Evolutionary conservation across 768 basidiomycete species (phyloP).

Genomic region (Xanthoconium purpureum): DNA sequence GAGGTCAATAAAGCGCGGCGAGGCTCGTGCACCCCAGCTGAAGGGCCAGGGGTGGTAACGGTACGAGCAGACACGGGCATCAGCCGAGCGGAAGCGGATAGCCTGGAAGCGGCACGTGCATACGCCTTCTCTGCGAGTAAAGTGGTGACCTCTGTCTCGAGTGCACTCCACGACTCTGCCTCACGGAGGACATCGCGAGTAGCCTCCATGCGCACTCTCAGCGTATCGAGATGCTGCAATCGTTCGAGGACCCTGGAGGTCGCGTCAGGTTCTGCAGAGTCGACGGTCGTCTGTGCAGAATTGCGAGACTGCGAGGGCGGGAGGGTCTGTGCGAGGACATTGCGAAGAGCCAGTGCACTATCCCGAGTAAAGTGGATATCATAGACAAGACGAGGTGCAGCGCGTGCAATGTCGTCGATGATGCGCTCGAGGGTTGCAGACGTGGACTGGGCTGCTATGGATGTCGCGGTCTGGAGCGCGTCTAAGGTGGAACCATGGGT

Average conservation of each 20-base stretch:
- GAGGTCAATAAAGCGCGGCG: conserved; percentile 84
- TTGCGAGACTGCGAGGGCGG: conserved; percentile 27
- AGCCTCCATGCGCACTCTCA: conserved; percentile 85
- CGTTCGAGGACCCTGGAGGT: conserved; percentile 70
- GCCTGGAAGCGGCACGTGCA: conserved; percentile 85
- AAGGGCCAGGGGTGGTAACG: conserved; percentile 45
- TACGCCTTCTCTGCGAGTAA: conserved; percentile 79
- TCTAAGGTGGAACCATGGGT: conserved; percentile 73
- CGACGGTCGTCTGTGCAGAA: background rate
- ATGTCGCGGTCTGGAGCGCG: conserved; percentile 72
- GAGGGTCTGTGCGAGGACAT: conserved; percentile 53
- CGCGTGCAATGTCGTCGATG: conserved; percentile 90
- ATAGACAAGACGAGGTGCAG: conserved; percentile 87
- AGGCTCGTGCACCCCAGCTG: conserved; percentile 56
- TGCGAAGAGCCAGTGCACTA: conserved; percentile 74
- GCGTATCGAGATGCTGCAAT: conserved; percentile 76
- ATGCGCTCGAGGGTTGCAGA: conserved; percentile 80
- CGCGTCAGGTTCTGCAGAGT: conserved; percentile 30
- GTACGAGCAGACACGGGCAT: conserved; percentile 94
- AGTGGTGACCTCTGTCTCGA: conserved; percentile 88
- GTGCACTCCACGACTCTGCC: conserved; percentile 94
- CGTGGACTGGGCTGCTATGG: conserved; percentile 86
- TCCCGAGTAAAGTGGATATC: conserved; percentile 98
- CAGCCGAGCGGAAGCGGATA: conserved; percentile 84
- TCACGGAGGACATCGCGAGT: conserved; percentile 87